phyloP scores from a whole-genome alignment of 2,329 filamentous ascomycete species.

The Aspergillus ochraceus region DNA sequence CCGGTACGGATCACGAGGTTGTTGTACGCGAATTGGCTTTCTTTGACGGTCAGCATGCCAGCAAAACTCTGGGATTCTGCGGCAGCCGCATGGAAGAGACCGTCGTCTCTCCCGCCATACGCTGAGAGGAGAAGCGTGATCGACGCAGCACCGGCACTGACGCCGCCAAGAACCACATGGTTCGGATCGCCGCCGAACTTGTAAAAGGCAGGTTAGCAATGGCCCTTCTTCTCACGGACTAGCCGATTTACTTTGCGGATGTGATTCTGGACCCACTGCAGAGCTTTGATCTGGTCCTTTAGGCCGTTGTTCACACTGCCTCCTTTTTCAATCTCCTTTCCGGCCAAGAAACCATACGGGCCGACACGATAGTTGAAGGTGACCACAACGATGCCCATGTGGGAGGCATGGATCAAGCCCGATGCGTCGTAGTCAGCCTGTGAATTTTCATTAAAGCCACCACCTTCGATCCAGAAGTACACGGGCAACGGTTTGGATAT shows the following conservation, averaged over 20 bases:
- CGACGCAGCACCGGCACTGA: constrained; percentile 65
- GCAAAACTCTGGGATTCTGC: constrained; percentile 57
- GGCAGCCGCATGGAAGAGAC: constrained; percentile 54
- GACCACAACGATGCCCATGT: constrained; percentile 65
- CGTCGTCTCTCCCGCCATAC: constrained; percentile 49
- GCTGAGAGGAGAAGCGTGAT: constrained; percentile 65
- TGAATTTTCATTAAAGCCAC: constrained; percentile 62
- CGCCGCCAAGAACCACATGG: constrained; percentile 68
- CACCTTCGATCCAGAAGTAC: constrained; percentile 62
- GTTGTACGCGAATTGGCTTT: constrained; percentile 55
- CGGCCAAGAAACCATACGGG: constrained; percentile 68
- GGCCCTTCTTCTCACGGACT: neutral
- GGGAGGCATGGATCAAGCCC: constrained; percentile 60
- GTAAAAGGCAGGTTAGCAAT: constrained; percentile 5
- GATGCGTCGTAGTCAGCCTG: constrained; percentile 62
- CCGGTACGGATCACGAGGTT: constrained; percentile 51
- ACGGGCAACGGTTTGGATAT: constrained; percentile 60
- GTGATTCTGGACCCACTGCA: constrained; percentile 69
- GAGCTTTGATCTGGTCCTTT: constrained; percentile 66
- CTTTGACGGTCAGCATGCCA: constrained; percentile 47
- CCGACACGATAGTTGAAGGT: constrained; percentile 77
- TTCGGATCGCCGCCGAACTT: constrained; percentile 69
- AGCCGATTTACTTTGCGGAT: constrained; percentile 49
- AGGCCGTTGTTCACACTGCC: constrained; percentile 68
- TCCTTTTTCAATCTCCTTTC: constrained; percentile 51